phyloP scores from a whole-genome alignment of 805 yeast genomes.

The Metschnikowia henanensis region DNA sequence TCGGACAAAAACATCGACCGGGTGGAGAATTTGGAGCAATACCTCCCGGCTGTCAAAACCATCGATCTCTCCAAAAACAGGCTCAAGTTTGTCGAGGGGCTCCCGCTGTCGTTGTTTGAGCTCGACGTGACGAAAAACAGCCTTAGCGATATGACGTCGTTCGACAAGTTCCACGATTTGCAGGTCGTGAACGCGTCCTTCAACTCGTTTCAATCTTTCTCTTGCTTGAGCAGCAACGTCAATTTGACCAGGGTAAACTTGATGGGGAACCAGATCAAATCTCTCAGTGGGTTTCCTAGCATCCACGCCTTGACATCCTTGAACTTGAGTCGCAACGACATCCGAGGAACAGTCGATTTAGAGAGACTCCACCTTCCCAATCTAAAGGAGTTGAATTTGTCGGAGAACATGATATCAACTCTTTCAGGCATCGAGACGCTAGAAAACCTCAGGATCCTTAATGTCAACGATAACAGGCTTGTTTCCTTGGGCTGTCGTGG shows the following conservation, averaged over 20 bases:
- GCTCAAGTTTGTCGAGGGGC: constrained; percentile 45
- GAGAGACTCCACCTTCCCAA: constrained; percentile 31
- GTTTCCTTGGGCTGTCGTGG: constrained; percentile 19
- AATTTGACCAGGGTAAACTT: constrained; percentile 45
- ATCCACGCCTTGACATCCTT: constrained; percentile 41
- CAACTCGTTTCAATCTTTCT: constrained; percentile 38
- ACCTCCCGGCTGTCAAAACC: constrained; percentile 43
- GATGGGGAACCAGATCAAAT: constrained; percentile 34
- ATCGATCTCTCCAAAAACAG: constrained; percentile 44
- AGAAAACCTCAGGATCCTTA: constrained; percentile 37
- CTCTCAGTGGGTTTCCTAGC: constrained; percentile 36
- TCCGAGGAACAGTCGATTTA: constrained; percentile 42
- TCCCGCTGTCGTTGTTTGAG: constrained; percentile 40
- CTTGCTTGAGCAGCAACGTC: constrained; percentile 36
- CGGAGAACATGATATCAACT: constrained; percentile 39
- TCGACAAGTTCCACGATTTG: constrained; percentile 38
- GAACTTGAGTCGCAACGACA: constrained; percentile 42
- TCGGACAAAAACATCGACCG: constrained; percentile 35
- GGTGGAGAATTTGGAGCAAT: constrained; percentile 42
- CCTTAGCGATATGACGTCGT: constrained; percentile 43
- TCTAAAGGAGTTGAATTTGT: constrained; percentile 44
- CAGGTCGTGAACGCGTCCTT: constrained; percentile 41
- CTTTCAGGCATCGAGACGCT: constrained; percentile 38
- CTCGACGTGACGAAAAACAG: constrained; percentile 40
- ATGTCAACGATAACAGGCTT: constrained; percentile 44